A percentile compares a stretch with the other conserved stretches of the same genome.
Evolutionary conservation across 257 asterid genomes (phyloP).

Genomic region (Phtheirospermum japonicum): DNA sequence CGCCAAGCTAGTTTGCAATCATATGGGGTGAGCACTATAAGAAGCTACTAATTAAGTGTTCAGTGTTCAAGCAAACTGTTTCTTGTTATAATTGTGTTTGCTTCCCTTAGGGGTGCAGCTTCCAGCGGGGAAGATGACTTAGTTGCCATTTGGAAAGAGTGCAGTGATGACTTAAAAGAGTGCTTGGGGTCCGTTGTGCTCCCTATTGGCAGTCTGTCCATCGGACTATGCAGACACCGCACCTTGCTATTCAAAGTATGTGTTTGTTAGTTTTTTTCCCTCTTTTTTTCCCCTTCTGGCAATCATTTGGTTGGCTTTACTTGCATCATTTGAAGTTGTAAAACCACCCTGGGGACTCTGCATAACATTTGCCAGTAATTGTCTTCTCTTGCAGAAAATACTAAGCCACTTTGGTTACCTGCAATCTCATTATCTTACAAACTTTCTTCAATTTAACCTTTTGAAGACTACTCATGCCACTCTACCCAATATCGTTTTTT

Average conservation of each 20-base stretch:
- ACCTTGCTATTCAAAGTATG: slow-evolving; percentile 86
- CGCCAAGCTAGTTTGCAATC: slow-evolving; percentile 86
- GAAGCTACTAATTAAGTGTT: slow-evolving; percentile 27
- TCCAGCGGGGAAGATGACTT: slow-evolving; percentile 65
- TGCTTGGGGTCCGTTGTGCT: slow-evolving; percentile 80
- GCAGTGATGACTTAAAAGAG: slow-evolving; percentile 74
- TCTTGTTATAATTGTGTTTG: slow-evolving; percentile 35
- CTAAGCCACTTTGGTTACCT: slow-evolving; percentile 4
- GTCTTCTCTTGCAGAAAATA: not conserved
- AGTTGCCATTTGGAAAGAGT: slow-evolving; percentile 66
- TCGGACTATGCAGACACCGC: slow-evolving; percentile 89
- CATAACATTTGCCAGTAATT: not conserved
- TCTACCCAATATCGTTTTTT: not conserved
- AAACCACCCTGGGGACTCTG: slow-evolving; percentile 4
- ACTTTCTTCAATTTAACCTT: not conserved
- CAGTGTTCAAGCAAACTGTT: slow-evolving; percentile 10
- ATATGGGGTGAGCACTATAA: slow-evolving; percentile 75
- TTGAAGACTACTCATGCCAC: not conserved
- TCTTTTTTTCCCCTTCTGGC: not conserved
- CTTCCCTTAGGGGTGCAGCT: slow-evolving; percentile 60
- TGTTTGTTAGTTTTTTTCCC: not conserved
- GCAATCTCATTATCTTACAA: not conserved
- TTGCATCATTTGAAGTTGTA: slow-evolving; percentile 21
- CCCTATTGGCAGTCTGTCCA: slow-evolving; percentile 73
- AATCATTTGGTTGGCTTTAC: slow-evolving; percentile 21